Base-by-base conservation (phyloP, 2,329 filamentous ascomycete genomes). In the Chrysosphaeria jannelii region DNA sequence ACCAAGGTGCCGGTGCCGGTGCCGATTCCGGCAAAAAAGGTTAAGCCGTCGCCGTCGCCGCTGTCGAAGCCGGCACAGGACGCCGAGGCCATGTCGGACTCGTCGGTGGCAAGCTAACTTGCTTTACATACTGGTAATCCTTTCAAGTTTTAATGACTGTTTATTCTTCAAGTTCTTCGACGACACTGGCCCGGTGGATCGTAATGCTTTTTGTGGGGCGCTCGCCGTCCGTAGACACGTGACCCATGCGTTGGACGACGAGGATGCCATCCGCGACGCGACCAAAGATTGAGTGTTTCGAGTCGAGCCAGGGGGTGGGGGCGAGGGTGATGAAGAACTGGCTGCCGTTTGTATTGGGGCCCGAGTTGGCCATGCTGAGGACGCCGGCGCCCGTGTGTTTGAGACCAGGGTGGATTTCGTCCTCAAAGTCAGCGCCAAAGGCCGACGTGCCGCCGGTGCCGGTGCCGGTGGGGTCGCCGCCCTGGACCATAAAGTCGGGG, bases 291-390 rank as follows among this genome's bases (percentile, higher is more conserved):
- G 79, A 89, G 43, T 97, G 81, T 45, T 90, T 91, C 12, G 79
- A 78, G 45, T 97, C 85, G 28, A 97, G 47, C 81, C 81, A 93
- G 1, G 85, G 85, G 10, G 85, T 81, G 4, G 81, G 81, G 6
- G 78, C 81, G 16, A 93, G 53, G 0, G 85, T 93, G 33, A 97
- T 65, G 41, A 93, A 93, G 46, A 93, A 97, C 46, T 93, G 85
- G 28, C 64, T 75, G 12, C 81, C 81, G 43, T 93, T 93, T 17
- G 81, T 89, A 43, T 93, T 64, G 6, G 75, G 74, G 0, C 85
- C 85, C 10, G 67, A 65, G 46, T 97, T 97, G 28, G 85, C 85
- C 85, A 97, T 97, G 46, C 67, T 78, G 35, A 97, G 49, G n/a
- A 93, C 55, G 1, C 81, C 81, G 4, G 81, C 79, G 18, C 81